Evolutionary conservation across 441 rosid genomes (phyloP).

Genomic region (Eugenia klotzschiana): DNA sequence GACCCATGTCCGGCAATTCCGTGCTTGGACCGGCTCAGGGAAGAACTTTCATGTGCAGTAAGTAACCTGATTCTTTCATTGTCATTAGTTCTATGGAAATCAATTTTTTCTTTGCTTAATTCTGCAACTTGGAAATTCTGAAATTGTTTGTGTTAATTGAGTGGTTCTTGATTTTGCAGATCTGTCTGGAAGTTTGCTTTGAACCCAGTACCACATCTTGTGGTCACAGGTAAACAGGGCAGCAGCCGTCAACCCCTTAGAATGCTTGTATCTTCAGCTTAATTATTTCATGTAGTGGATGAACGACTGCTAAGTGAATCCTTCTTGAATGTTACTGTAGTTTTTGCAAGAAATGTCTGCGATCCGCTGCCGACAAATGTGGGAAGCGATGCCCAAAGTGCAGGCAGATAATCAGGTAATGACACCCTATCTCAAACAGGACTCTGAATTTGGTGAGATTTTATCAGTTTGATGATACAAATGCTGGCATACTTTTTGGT

Average conservation of each 20-base stretch:
- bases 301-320: not conserved
- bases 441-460: not conserved
- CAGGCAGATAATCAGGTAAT: slow-evolving; percentile 73
- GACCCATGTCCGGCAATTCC: slow-evolving; percentile 22
- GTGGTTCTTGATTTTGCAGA: slow-evolving; percentile 25
- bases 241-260: not conserved
- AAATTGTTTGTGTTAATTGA: not conserved
- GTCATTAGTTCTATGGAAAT: not conserved
- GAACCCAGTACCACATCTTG: slow-evolving; percentile 94
- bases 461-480: not conserved
- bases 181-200: slow-evolving; percentile 85
- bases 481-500: not conserved
- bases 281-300: not conserved
- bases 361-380: slow-evolving; percentile 78
- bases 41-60: slow-evolving; percentile 92
- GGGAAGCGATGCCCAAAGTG: slow-evolving; percentile 91
- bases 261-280: not conserved
- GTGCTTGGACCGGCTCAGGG: slow-evolving; percentile 70
- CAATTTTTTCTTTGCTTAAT: not conserved
- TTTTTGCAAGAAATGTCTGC: slow-evolving; percentile 80
- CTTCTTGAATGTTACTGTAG: slow-evolving; percentile 19
- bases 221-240: slow-evolving; percentile 66
- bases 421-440: not conserved
- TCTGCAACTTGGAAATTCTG: not conserved
- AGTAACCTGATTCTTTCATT: slow-evolving; percentile 5